A percentile compares a stretch with the other conserved stretches of the same genome.
These are phyloP conservation scores for Apiosordaria backusii DNA, from an alignment of 495 filamentous ascomycete species.

Conservation along the genomic window DNA sequence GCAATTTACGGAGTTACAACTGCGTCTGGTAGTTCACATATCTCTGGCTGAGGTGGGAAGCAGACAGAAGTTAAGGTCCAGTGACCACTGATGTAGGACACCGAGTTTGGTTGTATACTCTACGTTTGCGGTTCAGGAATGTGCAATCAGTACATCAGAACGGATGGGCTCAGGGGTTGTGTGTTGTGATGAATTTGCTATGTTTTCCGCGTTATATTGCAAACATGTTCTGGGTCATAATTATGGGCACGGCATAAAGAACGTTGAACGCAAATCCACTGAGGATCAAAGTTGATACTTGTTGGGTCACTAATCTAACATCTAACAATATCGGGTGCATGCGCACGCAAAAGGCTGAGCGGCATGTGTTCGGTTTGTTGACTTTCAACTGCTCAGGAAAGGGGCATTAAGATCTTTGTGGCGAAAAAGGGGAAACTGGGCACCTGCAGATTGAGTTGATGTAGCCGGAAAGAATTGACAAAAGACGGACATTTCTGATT, in stretches of 20 bases:
- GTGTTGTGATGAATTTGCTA: not conserved
- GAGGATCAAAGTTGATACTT: not conserved
- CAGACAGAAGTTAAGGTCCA: not conserved
- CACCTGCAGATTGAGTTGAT: not conserved
- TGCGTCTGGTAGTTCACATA: not conserved
- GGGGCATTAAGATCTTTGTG: not conserved
- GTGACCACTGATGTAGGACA: not conserved
- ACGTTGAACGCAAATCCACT: not conserved
- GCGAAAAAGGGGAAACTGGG: not conserved
- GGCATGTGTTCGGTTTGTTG: too few species aligned
- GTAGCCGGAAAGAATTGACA: not conserved
- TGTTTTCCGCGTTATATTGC: not conserved
- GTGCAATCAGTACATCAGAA: not conserved
- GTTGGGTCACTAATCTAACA: not conserved
- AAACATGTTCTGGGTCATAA: not conserved
- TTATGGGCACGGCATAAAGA: not conserved
- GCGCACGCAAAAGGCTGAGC: not conserved
- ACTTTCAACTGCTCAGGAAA: not conserved
- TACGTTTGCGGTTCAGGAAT: not conserved
- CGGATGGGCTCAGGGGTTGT: not conserved
- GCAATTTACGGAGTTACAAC: not conserved
- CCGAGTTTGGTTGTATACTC: not conserved
- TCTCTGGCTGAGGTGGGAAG: not conserved
- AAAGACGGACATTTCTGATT: not conserved
- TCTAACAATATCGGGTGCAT: not conserved